These are phyloP conservation scores for Gossypium anomalum DNA, from an alignment of 345 rosid genomes.

Conservation along the genomic window DNA sequence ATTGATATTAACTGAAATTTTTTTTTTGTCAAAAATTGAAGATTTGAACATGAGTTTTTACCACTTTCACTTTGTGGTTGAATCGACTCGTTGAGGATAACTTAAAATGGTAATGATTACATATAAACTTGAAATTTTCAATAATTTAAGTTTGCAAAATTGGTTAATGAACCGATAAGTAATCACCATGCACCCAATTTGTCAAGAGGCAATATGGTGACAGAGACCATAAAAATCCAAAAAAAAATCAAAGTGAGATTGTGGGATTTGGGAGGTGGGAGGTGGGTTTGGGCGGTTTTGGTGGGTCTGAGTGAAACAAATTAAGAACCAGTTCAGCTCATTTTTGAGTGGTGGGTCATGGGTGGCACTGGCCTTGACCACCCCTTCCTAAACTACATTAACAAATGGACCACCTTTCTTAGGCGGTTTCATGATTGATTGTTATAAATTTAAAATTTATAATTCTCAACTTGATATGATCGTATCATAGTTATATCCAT, in stretches of 20 bases:
- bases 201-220: neutral
- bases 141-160: neutral
- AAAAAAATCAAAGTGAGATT: neutral
- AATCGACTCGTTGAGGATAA: too few species aligned
- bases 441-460: neutral
- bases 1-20: too few species aligned
- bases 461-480: too few species aligned
- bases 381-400: neutral
- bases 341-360: neutral
- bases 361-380: constrained; percentile 5
- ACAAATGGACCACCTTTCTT: neutral
- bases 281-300: neutral
- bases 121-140: neutral
- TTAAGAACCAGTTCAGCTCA: neutral
- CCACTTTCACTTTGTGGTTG: neutral
- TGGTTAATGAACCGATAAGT: neutral
- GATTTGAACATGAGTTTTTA: neutral
- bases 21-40: too few species aligned
- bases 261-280: neutral
- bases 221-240: neutral
- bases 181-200: neutral
- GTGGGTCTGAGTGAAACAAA: neutral
- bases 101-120: neutral
- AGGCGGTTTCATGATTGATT: neutral
- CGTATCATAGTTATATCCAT: too few species aligned